phyloP scores from a whole-genome alignment of 2,329 filamentous ascomycete species.

The Arthrobotrys sinensis region DNA sequence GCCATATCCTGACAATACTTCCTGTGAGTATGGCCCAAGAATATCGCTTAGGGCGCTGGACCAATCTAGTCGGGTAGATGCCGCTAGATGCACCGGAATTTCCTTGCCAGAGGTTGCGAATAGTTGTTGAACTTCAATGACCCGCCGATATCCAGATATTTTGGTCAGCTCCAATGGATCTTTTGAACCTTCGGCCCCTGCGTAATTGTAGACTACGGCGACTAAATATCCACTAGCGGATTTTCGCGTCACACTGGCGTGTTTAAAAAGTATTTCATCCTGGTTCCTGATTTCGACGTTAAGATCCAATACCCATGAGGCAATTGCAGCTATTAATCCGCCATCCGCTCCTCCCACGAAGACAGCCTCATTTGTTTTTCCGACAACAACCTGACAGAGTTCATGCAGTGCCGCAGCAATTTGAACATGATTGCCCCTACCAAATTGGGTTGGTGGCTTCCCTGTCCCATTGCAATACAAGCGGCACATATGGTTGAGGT shows the following conservation, averaged over 20 bases:
- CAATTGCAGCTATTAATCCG: constrained; percentile 17
- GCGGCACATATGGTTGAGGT: not conserved
- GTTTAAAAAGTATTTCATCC: constrained; percentile 13
- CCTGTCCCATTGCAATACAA: not conserved
- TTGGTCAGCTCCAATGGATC: not conserved
- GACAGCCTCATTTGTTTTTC: not conserved
- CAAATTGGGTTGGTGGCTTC: not conserved
- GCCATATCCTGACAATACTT: not conserved
- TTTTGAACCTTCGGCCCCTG: not conserved
- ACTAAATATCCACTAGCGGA: not conserved
- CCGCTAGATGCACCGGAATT: not conserved
- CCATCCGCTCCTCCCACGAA: constrained; percentile 20
- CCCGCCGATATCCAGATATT: constrained; percentile 2
- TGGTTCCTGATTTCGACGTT: constrained; percentile 4
- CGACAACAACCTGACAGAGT: not conserved
- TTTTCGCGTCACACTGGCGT: not conserved
- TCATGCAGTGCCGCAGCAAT: constrained; percentile 23
- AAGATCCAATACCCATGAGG: constrained; percentile 22
- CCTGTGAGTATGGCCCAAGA: not conserved
- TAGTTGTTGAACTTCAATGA: not conserved
- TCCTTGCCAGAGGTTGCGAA: too few species aligned
- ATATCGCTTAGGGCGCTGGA: not conserved
- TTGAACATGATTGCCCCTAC: not conserved
- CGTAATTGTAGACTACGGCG: not conserved
- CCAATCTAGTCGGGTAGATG: constrained; percentile 1